Percentiles rank a stretch among this genome's conserved stretches.
phyloP scores from a whole-genome alignment of 192 early-diverging fungal species.

The Coemansia sp. region DNA sequence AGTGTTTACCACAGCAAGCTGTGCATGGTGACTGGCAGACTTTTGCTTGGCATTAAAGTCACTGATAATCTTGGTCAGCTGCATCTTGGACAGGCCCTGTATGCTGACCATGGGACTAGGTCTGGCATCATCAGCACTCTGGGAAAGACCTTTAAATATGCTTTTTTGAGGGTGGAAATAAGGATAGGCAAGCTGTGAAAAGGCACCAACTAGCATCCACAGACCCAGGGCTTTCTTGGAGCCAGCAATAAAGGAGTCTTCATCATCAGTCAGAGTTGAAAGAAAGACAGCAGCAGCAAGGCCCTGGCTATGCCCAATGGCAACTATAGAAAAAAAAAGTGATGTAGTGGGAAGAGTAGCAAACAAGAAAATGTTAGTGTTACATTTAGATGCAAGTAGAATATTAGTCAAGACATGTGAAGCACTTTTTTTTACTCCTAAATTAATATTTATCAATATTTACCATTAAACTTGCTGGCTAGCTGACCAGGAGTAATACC shows the following conservation, averaged over 20 bases:
- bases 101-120: not conserved
- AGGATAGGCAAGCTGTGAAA: not conserved
- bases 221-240: too few relatives aligned
- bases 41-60: too few relatives aligned
- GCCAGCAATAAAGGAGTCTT: too few relatives aligned
- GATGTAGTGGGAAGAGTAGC: too few relatives aligned
- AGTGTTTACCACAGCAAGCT: not conserved
- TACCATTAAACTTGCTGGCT: too few relatives aligned
- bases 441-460: slow-evolving; percentile 2
- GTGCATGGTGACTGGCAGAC: too few relatives aligned
- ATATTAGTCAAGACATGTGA: not conserved
- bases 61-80: too few relatives aligned
- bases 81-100: not conserved
- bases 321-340: not conserved
- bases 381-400: too few relatives aligned
- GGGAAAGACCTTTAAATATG: not conserved
- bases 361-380: too few relatives aligned
- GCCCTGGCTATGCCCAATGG: too few relatives aligned
- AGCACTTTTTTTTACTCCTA: not conserved
- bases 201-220: not conserved
- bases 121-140: not conserved
- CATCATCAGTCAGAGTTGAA: too few relatives aligned
- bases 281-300: too few relatives aligned
- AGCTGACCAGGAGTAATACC: not conserved
- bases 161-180: not conserved